Evolutionary conservation across 2,329 filamentous ascomycete genomes (phyloP), one percentile per base, ranked within the genome.

Genomic region (Arthrocladium fulminans): DNA sequence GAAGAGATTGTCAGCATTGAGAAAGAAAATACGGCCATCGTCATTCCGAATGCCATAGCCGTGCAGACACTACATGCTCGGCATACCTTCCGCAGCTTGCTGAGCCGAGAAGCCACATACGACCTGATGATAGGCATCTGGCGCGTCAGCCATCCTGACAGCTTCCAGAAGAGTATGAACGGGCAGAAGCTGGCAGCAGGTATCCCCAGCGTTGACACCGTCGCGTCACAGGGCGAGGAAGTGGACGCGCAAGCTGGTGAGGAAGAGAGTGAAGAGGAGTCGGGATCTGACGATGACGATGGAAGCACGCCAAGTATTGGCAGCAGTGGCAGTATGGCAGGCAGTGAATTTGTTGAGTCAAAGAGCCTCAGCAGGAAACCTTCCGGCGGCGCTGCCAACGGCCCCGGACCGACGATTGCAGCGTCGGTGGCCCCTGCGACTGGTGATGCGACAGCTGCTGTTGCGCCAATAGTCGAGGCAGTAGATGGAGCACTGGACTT

Each of bases 61-160:
- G 94, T 98, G 37, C 88, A 94, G 43, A 98, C 92, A 0, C 72
- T 97, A 10, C 92, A 98, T 63, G 88, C 92, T 37, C 88, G 92
- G 56, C 92, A 98, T 61, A 82, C 94, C 1, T 98, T 98, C 67
- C 89, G 92, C 48, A 96, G 89, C 67, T 87, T 98, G 56, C 83
- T 95, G 3, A 92, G 88, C 60, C 79, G 92, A 63, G 92, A 98
- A 67, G 88, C 89, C 2, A 97, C 94, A 0, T 98, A 97, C 62
- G 94, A 98, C 63, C 72, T 98, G 39, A 89, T 98, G 62, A 85
- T 98, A 56, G 94, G 94, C 51, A 97, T 98, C 50, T 98, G 92
- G 92, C 95, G 95, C 65, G 84, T 96, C 24, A 92, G 87, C 13
- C 92, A 98, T 63, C 90, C 92, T 1, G 57, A 55, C n/a, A 87